phyloP scores from a whole-genome alignment of 1,284 basidiomycete genomes.

The Pseudozyma sp. region DNA sequence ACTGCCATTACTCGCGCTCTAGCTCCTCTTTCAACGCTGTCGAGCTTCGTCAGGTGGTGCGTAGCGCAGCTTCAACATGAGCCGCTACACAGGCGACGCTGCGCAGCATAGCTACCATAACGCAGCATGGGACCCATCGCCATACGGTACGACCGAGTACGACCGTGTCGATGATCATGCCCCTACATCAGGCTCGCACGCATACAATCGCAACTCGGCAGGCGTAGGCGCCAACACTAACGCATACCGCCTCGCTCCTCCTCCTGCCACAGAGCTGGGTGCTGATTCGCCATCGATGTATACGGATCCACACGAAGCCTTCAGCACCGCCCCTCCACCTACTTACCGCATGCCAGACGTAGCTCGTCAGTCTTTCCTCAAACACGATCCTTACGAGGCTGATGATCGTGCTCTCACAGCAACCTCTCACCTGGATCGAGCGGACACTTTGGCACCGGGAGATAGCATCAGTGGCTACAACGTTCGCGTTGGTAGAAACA shows the following conservation, averaged over 20 bases:
- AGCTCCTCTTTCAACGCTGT: background rate
- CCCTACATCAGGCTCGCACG: slow-evolving; percentile 1
- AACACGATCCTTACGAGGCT: slow-evolving; percentile 36
- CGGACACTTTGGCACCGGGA: slow-evolving; percentile 49
- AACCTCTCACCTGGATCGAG: slow-evolving; percentile 23
- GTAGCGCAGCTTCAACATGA: slow-evolving; percentile 10
- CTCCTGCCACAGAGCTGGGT: slow-evolving; percentile 27
- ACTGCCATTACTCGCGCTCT: background rate
- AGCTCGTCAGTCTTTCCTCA: slow-evolving; percentile 22
- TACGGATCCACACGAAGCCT: slow-evolving; percentile 54
- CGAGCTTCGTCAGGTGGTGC: no score
- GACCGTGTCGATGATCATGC: slow-evolving; percentile 23
- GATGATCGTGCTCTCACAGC: slow-evolving; percentile 28
- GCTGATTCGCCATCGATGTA: slow-evolving; percentile 55
- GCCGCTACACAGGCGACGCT: slow-evolving; percentile 33
- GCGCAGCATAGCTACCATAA: slow-evolving; percentile 40
- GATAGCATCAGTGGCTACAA: slow-evolving; percentile 59
- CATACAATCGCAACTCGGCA: slow-evolving; percentile 28
- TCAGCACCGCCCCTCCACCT: slow-evolving; percentile 27
- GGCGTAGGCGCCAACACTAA: slow-evolving; percentile 38
- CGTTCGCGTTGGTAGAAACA: slow-evolving; percentile 38
- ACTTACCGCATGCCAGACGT: slow-evolving; percentile 3
- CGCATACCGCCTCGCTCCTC: slow-evolving; percentile 32
- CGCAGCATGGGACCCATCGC: slow-evolving; percentile 40
- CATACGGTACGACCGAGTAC: slow-evolving; percentile 32